Evolutionary conservation across 2,329 filamentous ascomycete species (phyloP), one percentile per base, ranked within the genome.

Genomic region (Talaromyces funiculosus): DNA sequence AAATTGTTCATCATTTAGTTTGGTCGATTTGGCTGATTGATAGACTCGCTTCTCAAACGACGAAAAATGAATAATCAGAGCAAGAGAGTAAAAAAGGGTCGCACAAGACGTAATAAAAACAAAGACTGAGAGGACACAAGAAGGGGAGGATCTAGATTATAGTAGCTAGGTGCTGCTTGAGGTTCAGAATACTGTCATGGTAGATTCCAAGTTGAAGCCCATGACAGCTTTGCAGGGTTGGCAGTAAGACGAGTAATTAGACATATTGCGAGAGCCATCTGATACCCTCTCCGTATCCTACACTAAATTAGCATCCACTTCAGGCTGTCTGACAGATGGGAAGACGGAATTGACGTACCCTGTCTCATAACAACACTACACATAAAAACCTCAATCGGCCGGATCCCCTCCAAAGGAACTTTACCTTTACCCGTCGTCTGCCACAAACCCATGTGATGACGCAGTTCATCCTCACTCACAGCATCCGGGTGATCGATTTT

Each of bases 401-500:
- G 84, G 77, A 96, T 96, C 35, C 91, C 91, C 81, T 96, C 92
- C 67, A 94, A 82, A 65, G 89, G 90, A 64, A 95, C 88, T 84
- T 95, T 96, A 78, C 92, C 92, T 85, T 97, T 96, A 71, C 92
- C 92, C 63, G 91, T 96, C 60, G 92, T 96, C 80, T 97, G 93
- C 80, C 95, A 97, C 71, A 99, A 80, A 64, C 94, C 94, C 62
- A 99, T 83, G 76, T 92, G 89, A 75, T 93, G 88, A 77, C 94
- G 86, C 72, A 97, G 84, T 81, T 97, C 91, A 71, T 97, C 93
- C 83, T 99, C 94, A 66, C 89, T 93, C 59, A 97, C 88, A 64
- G 94, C 94, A 68, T 95, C 90, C 58, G 92, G 92, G 81, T 97
- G 92, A 77, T 99, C 94, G 77, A 99, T 99, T 86, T 99, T 99